Evolutionary conservation across 495 filamentous ascomycete genomes (phyloP).

Genomic region (Diplogelasinospora grovesii): DNA sequence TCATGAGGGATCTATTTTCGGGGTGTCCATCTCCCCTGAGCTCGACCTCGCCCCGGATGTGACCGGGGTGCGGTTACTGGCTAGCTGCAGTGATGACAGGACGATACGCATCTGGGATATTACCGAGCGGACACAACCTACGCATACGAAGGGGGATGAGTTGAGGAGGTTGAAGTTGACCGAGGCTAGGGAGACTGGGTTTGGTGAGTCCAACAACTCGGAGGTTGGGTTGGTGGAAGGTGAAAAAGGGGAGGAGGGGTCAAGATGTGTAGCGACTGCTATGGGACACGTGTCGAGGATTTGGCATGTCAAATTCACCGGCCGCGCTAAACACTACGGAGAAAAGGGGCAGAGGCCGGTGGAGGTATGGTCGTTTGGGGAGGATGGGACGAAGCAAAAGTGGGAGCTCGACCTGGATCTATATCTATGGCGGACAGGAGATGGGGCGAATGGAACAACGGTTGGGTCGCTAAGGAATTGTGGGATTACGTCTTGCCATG

Average conservation of each 20-base stretch:
- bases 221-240: constrained; percentile 18
- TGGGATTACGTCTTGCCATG: constrained; percentile 54
- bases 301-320: constrained; percentile 68
- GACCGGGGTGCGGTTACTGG: constrained; percentile 53
- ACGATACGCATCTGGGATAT: constrained; percentile 89
- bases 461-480: constrained; percentile 41
- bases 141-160: constrained; percentile 8
- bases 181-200: constrained; percentile 44
- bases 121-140: constrained; percentile 22
- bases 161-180: too few relatives aligned
- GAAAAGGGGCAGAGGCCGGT: constrained; percentile 9
- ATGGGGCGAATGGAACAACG: constrained; percentile 6
- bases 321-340: constrained; percentile 7
- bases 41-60: constrained; percentile 34
- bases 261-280: constrained; percentile 50
- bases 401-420: constrained; percentile 52
- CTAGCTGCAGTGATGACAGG: constrained; percentile 92
- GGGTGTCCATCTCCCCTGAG: constrained; percentile 65
- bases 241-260: constrained; percentile 12
- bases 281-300: constrained; percentile 88
- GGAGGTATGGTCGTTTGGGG: constrained; percentile 65
- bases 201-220: constrained; percentile 30
- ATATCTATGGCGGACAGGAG: constrained; percentile 7
- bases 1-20: constrained; percentile 92
- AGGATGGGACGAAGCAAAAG: constrained; percentile 65